These are phyloP conservation scores for Candolleomyces eurysporus DNA, from an alignment of 768 basidiomycete genomes.

Conservation along the genomic window DNA sequence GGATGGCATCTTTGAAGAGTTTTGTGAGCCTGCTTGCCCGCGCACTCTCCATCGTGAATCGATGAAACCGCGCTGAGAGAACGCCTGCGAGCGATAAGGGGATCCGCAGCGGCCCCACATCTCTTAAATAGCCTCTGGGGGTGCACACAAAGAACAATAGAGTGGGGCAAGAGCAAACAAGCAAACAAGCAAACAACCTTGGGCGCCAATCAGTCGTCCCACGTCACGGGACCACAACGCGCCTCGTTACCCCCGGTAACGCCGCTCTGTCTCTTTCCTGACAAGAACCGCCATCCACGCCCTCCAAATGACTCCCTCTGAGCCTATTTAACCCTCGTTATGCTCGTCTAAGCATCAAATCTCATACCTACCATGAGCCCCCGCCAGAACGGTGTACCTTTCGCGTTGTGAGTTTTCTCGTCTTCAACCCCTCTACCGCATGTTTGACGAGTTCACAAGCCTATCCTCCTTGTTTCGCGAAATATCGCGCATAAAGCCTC, in stretches of 20 bases:
- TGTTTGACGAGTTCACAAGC: not conserved
- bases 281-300: not conserved
- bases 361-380: too few relatives aligned
- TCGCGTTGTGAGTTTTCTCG: conserved; percentile 40
- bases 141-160: not conserved
- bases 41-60: conserved; percentile 3
- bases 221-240: not conserved
- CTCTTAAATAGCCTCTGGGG: not conserved
- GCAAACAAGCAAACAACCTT: not conserved
- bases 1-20: conserved; percentile 30
- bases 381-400: conserved; percentile 26
- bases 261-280: conserved; percentile 13
- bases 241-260: conserved; percentile 2
- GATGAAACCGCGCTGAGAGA: not conserved
- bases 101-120: not conserved
- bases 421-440: too few relatives aligned
- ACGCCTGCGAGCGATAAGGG: not conserved
- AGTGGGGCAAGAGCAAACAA: not conserved
- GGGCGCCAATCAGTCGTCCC: not conserved
- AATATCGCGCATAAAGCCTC: not conserved
- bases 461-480: conserved; percentile 2
- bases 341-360: too few relatives aligned
- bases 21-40: conserved; percentile 33
- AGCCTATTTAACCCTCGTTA: not conserved
- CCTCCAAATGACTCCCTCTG: not conserved